Evolutionary conservation across 2,329 filamentous ascomycete species (phyloP).

Genomic region (Didymella glomerata): DNA sequence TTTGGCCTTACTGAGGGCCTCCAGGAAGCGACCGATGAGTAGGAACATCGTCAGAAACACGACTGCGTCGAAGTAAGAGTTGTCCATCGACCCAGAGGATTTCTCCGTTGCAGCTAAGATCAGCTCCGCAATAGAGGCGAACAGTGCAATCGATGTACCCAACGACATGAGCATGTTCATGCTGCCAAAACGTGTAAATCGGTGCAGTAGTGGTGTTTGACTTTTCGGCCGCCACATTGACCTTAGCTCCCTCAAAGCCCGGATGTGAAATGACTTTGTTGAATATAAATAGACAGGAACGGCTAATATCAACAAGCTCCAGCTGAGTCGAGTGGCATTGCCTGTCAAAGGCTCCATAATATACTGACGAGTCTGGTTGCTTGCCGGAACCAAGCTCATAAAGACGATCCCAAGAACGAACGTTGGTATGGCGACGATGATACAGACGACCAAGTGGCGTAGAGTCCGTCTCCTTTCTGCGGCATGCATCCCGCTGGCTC

Average conservation of each 20-base stretch:
- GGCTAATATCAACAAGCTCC: slow-evolving; percentile 80
- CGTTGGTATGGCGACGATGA: slow-evolving; percentile 77
- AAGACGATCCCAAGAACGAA: slow-evolving; percentile 89
- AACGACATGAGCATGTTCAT: slow-evolving; percentile 96
- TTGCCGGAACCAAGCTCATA: slow-evolving; percentile 78
- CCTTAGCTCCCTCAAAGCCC: slow-evolving; percentile 79
- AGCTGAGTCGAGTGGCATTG: slow-evolving; percentile 75
- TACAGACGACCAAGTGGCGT: slow-evolving; percentile 73
- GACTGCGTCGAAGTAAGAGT: slow-evolving; percentile 86
- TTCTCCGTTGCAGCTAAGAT: slow-evolving; percentile 62
- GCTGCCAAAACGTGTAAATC: slow-evolving; percentile 92
- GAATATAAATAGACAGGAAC: slow-evolving; percentile 89
- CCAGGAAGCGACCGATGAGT: slow-evolving; percentile 75
- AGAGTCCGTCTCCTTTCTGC: slow-evolving; percentile 75
- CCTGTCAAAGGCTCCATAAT: slow-evolving; percentile 75
- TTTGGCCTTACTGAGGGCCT: slow-evolving; percentile 90
- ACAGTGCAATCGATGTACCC: slow-evolving; percentile 86
- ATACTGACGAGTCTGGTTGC: slow-evolving; percentile 67
- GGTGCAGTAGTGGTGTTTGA: slow-evolving; percentile 72
- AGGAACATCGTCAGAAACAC: slow-evolving; percentile 92
- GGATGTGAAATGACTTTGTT: slow-evolving; percentile 82
- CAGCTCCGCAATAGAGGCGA: slow-evolving; percentile 81
- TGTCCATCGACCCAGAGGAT: slow-evolving; percentile 44
- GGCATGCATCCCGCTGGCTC: slow-evolving; percentile 74
- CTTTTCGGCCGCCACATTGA: slow-evolving; percentile 81